phyloP scores from a whole-genome alignment of 768 basidiomycete genomes.

The Pholiota microspora region DNA sequence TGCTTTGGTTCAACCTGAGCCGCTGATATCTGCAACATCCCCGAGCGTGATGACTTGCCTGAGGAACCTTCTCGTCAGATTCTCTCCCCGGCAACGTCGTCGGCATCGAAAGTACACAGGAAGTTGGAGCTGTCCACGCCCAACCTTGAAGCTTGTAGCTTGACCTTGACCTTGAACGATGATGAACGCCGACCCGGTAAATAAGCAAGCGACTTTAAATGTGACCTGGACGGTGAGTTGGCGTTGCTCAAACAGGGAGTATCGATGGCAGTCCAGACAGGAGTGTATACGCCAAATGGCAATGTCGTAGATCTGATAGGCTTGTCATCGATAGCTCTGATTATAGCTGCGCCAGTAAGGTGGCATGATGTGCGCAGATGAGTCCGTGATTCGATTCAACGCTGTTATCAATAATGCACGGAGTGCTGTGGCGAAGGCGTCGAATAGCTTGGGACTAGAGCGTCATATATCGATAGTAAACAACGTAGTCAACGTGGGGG shows the following conservation, averaged over 20 bases:
- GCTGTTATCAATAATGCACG: neutral
- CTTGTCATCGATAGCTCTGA: neutral
- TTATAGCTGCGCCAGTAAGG: neutral
- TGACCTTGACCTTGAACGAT: neutral
- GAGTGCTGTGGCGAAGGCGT: neutral
- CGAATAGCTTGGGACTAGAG: no score
- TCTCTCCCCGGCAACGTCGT: no score
- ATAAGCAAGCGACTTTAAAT: neutral
- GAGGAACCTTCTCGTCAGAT: no score
- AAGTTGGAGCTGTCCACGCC: neutral
- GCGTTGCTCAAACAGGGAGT: neutral
- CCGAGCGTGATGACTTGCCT: neutral
- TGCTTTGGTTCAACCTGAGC: neutral
- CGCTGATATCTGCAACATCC: neutral
- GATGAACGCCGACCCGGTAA: slow-evolving; percentile 5
- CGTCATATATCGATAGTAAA: no score
- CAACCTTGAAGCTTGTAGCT: slow-evolving; percentile 1
- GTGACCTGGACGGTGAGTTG: neutral
- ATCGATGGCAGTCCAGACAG: neutral
- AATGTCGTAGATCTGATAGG: neutral
- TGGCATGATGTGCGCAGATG: neutral
- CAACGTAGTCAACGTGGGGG: no score
- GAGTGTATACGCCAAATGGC: neutral
- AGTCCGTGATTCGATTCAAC: neutral
- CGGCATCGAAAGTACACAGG: neutral